Conservation (phyloP, 352 stramenopile genomes). For the Globisporangium ultimum region DNA sequence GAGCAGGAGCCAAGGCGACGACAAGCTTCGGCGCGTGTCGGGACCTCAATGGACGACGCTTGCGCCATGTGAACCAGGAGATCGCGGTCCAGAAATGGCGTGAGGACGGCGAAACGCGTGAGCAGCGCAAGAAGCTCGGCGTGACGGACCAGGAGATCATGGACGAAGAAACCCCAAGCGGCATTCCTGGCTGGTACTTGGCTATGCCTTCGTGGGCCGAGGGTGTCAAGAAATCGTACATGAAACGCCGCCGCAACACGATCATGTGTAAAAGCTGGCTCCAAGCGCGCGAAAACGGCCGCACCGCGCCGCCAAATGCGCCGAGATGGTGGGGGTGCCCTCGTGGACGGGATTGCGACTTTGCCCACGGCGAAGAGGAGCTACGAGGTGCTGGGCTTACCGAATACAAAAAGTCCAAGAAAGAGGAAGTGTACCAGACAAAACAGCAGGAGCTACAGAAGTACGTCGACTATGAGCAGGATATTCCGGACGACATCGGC, state of each 20-base stretch:
- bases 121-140: constrained; percentile 40
- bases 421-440: constrained; percentile 38
- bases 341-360: constrained; percentile 75
- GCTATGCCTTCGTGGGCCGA: constrained; percentile 81
- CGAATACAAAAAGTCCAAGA: constrained; percentile 70
- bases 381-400: constrained; percentile 60
- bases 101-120: constrained; percentile 47
- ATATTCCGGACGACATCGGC: constrained; percentile 58
- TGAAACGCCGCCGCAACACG: constrained; percentile 83
- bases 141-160: constrained; percentile 63
- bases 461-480: constrained; percentile 76
- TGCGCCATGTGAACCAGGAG: constrained; percentile 87
- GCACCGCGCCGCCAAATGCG: constrained; percentile 34
- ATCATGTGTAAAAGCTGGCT: constrained; percentile 71
- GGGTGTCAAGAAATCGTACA: constrained; percentile 79
- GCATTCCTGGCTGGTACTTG: constrained; percentile 82
- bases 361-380: constrained; percentile 81
- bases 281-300: constrained; percentile 48
- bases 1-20: constrained; percentile 59
- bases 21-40: constrained; percentile 79
- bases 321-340: constrained; percentile 82
- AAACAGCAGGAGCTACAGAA: constrained; percentile 65
- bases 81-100: constrained; percentile 82
- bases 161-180: constrained; percentile 79
- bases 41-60: constrained; percentile 70